Base-by-base conservation (phyloP, 306 rosid species). In the Elaeagnus macrophylla region DNA sequence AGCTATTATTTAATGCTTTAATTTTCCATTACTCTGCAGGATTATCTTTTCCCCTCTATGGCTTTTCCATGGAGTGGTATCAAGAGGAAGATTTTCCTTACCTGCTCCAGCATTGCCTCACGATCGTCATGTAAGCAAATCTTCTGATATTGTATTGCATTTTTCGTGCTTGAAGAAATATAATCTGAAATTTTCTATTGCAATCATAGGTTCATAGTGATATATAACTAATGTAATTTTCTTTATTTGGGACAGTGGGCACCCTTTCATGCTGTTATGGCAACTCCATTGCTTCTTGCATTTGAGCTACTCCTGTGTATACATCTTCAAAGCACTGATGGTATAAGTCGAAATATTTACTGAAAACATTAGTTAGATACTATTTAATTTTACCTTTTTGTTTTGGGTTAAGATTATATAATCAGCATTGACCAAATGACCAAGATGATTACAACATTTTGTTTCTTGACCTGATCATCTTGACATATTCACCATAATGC, bases 221-320 rank as follows among this genome's bases (percentile, higher is more conserved):
- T 25, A 25, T 25, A 25, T 1, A 5, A 5, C 32, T 25, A 25
- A 25, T 60, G 53, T 56, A 41, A 9, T 13, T 66, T 55, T 64
- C 54, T 52, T 75, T 72, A 38, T 67, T 43, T 48, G 69, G 51
- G 54, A 56, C 89, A 90, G 97, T 90, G 97, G 97, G 95, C 97
- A 54, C 97, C 97, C 16, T 82, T 70, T 75, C 97, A 90, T 69
- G 80, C 95, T 20, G 51, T 90, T 64, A 45, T 86, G 70, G 94
- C 86, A 6, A 76, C 80, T 14, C 95, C 95, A 6, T 75, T 90
- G 61, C 94, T 90, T 64, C 84, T 90, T 62, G 94, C 94, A 42
- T 90, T 90, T 70, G 97, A 90, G 75, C 73, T 90, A 51, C 88
- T 90, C 55, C 95, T 90, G 41, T 90, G 95, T 65, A 72, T 83